phyloP scores from a whole-genome alignment of 495 filamentous ascomycete genomes.

The Lichenothelia convexa region DNA sequence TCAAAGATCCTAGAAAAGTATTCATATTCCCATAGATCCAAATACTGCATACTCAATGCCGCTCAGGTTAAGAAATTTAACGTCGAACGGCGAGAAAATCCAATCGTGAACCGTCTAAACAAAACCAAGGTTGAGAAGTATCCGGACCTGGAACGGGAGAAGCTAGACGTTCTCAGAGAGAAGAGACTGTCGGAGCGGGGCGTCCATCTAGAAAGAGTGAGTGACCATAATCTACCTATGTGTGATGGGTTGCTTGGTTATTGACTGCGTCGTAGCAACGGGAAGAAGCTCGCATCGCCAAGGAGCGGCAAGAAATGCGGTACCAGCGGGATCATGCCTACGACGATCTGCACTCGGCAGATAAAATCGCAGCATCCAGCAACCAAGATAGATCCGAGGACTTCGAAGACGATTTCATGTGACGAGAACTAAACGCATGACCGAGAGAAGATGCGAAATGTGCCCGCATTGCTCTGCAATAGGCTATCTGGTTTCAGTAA shows the following conservation, averaged over 20 bases:
- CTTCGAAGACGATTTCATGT: slow-evolving; percentile 65
- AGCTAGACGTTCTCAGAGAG: slow-evolving; percentile 53
- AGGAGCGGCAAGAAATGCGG: slow-evolving; percentile 72
- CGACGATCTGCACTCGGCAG: slow-evolving; percentile 62
- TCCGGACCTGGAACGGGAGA: slow-evolving; percentile 63
- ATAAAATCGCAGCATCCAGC: slow-evolving; percentile 41
- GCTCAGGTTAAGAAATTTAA: slow-evolving; percentile 57
- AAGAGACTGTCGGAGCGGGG: slow-evolving; percentile 45
- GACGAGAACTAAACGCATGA: no score
- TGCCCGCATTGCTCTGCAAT: no score
- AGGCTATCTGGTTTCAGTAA: no score
- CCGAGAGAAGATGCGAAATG: no score
- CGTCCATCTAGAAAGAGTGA: neutral
- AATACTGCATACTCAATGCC: neutral
- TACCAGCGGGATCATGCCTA: slow-evolving; percentile 92
- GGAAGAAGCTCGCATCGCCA: slow-evolving; percentile 57
- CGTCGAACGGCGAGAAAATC: slow-evolving; percentile 59
- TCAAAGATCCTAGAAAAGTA: slow-evolving; percentile 64
- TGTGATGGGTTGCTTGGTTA: neutral
- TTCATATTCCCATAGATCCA: neutral
- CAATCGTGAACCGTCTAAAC: slow-evolving; percentile 86
- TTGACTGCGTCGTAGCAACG: slow-evolving; percentile 34
- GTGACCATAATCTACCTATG: no score
- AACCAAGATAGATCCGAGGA: slow-evolving; percentile 47
- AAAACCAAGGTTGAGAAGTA: slow-evolving; percentile 83